Conservation (phyloP, 139 green algal genomes). For the Tetradesmus lagerheimii region DNA sequence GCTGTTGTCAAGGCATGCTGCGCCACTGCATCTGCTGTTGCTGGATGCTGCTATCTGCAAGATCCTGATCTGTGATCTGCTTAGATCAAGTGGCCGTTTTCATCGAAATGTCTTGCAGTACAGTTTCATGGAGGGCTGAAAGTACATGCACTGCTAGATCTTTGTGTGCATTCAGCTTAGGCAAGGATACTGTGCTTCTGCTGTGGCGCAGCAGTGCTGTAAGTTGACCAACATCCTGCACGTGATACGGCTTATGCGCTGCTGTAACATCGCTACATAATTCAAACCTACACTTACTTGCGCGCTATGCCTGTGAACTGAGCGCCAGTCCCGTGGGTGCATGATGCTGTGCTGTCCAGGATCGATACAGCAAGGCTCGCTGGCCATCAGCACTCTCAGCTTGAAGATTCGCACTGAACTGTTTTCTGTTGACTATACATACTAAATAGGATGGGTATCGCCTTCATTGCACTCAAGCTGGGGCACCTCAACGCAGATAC, state of each 20-base stretch:
- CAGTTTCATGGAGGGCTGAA: not conserved
- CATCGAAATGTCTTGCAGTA: not conserved
- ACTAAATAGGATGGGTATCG: not conserved
- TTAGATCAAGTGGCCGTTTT: not conserved
- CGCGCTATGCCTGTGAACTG: not conserved
- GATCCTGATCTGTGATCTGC: not conserved
- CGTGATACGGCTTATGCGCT: not conserved
- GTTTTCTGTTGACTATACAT: too few relatives aligned
- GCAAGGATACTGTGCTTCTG: not conserved
- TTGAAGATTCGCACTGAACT: too few relatives aligned
- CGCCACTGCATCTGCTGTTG: not conserved
- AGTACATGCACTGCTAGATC: not conserved
- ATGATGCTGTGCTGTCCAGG: not conserved
- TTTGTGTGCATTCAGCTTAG: not conserved
- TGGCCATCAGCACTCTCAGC: not conserved
- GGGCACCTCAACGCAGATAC: not conserved
- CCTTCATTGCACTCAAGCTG: not conserved
- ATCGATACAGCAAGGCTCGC: not conserved
- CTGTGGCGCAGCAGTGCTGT: not conserved
- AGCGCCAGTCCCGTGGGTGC: not conserved
- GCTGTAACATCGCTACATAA: too few relatives aligned
- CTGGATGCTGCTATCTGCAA: not conserved
- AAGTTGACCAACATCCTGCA: not conserved
- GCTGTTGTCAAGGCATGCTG: too few relatives aligned
- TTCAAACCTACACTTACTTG: not conserved